Percentiles rank a stretch among this genome's conserved stretches.
These are phyloP conservation scores for Tricholoma sp. DNA, from an alignment of 768 basidiomycete genomes.

Conservation along the genomic window DNA sequence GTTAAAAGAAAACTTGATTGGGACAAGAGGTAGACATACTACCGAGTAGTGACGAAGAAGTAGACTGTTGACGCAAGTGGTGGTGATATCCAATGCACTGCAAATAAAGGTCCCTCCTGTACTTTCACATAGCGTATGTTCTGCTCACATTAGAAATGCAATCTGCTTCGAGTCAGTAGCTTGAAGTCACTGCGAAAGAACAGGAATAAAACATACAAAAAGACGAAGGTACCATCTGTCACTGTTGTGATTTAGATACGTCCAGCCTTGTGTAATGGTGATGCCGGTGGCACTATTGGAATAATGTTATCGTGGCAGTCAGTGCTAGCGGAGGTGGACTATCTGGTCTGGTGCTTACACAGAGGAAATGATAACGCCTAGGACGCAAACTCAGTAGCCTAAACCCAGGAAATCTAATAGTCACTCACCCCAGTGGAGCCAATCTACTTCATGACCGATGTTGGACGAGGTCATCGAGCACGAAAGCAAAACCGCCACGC, in stretches of 20 bases:
- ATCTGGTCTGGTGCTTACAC: not conserved
- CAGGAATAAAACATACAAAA: not conserved
- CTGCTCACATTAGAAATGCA: not conserved
- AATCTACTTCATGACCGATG: not conserved
- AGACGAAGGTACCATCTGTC: not conserved
- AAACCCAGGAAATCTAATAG: not conserved
- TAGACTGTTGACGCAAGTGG: not conserved
- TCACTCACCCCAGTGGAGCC: not conserved
- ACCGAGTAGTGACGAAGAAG: not conserved
- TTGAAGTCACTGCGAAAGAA: not conserved
- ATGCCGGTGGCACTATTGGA: not conserved
- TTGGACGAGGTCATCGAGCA: not conserved
- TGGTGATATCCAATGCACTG: not conserved
- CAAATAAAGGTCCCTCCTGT: not conserved
- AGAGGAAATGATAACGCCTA: not conserved
- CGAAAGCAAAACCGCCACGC: no score
- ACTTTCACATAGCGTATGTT: not conserved
- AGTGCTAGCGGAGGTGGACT: not conserved
- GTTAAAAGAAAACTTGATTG: not conserved
- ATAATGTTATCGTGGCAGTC: not conserved
- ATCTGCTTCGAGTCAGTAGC: not conserved
- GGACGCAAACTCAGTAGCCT: not conserved
- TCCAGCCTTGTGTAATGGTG: not conserved
- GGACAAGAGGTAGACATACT: not conserved
- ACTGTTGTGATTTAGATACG: not conserved